These are phyloP conservation scores for Trichoderma atrobrunneum DNA, from an alignment of 2,329 filamentous ascomycete species.

Conservation along the genomic window DNA sequence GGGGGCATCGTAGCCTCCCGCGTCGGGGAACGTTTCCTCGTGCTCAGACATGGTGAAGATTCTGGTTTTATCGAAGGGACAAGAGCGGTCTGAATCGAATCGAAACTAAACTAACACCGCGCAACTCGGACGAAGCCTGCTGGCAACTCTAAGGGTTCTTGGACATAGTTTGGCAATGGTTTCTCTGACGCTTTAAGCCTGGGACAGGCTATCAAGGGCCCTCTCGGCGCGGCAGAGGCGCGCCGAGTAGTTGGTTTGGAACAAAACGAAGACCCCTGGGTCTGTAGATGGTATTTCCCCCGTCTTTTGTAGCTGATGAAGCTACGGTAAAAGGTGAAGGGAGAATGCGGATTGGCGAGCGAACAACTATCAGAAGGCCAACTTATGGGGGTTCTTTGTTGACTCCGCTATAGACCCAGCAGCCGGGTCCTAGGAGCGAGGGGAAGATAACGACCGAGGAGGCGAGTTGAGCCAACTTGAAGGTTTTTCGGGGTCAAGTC, in stretches of 20 bases:
- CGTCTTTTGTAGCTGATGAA: background rate
- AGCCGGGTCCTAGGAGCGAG: slow-evolving; percentile 87
- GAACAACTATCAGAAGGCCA: slow-evolving; percentile 19
- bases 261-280: slow-evolving; percentile 29
- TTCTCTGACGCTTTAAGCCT: background rate
- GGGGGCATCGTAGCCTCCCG: slow-evolving; percentile 65
- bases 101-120: background rate
- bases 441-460: slow-evolving; percentile 67
- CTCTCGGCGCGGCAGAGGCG: slow-evolving; percentile 38
- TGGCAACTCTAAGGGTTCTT: slow-evolving; percentile 32
- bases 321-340: background rate
- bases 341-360: background rate
- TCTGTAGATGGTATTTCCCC: background rate
- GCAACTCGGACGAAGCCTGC: slow-evolving; percentile 21
- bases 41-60: slow-evolving; percentile 62
- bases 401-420: slow-evolving; percentile 94
- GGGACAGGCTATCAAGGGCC: slow-evolving; percentile 18
- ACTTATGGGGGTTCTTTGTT: slow-evolving; percentile 98
- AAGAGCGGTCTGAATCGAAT: background rate
- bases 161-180: slow-evolving; percentile 30
- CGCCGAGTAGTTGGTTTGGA: slow-evolving; percentile 34
- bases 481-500: slow-evolving; percentile 44
- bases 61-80: slow-evolving; percentile 6
- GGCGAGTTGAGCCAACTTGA: slow-evolving; percentile 92
- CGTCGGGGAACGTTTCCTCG: slow-evolving; percentile 57